These are phyloP conservation scores for Picochlorum sp. DNA, from an alignment of 139 green algal species.

Conservation along the genomic window DNA sequence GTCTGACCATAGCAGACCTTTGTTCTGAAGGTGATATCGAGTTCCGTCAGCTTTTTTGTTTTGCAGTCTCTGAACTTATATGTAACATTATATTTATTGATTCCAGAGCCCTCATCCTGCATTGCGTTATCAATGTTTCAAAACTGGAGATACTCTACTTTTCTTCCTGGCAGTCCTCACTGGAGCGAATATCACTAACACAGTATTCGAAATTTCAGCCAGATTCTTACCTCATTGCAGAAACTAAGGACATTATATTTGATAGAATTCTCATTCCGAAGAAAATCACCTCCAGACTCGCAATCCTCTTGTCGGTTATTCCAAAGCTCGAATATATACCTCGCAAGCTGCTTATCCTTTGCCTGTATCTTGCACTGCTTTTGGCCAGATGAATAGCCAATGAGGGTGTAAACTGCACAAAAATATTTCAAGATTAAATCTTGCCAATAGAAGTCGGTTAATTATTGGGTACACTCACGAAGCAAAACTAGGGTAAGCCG, in stretches of 20 bases:
- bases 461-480: neutral
- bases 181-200: neutral
- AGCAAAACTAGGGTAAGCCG: neutral
- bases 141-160: neutral
- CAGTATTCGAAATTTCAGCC: neutral
- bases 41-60: neutral
- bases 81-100: neutral
- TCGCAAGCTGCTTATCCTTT: neutral
- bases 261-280: neutral
- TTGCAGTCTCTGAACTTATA: neutral
- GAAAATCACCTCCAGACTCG: neutral
- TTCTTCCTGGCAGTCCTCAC: too few species aligned
- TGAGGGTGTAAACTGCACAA: neutral
- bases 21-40: neutral
- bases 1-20: neutral
- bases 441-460: rapidly evolving
- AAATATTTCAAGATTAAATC: neutral
- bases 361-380: neutral
- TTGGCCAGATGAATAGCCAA: neutral
- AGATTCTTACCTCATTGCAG: neutral
- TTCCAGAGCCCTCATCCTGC: neutral
- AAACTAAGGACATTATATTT: neutral
- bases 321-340: neutral
- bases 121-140: neutral
- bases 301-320: neutral